A percentile compares a stretch with the other conserved stretches of the same genome.
Conservation (phyloP, 495 filamentous ascomycete genomes). For the Penicillium dipodomyicola region DNA sequence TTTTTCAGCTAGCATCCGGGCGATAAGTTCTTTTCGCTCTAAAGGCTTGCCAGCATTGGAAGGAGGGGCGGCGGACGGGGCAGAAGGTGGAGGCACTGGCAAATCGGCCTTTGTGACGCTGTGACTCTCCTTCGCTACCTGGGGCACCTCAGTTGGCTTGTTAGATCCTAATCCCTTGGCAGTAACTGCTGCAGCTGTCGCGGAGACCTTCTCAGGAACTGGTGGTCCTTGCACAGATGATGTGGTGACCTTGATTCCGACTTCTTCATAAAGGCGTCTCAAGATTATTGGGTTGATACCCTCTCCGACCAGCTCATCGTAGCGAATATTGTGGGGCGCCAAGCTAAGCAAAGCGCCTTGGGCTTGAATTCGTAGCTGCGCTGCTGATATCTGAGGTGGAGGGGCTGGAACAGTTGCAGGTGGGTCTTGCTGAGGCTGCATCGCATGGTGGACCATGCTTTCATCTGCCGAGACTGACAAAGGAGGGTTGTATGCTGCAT, state of each 20-base stretch:
- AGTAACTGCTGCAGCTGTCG: background rate
- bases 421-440: conserved; percentile 16
- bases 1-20: conserved; percentile 65
- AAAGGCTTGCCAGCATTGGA: conserved; percentile 47
- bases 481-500: conserved; percentile 44
- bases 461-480: conserved; percentile 29
- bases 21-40: conserved; percentile 75
- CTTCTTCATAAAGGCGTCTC: conserved; percentile 60
- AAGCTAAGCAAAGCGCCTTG: conserved; percentile 66
- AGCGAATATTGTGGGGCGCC: conserved; percentile 62
- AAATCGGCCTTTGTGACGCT: conserved; percentile 7
- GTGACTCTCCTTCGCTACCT: conserved; percentile 1
- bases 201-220: background rate
- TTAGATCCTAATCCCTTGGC: background rate
- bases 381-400: conserved; percentile 21
- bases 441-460: conserved; percentile 16
- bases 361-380: conserved; percentile 63
- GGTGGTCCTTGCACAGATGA: conserved; percentile 4
- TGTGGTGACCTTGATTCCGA: conserved; percentile 50
- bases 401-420: background rate
- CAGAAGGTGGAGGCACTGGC: conserved; percentile 9
- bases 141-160: background rate
- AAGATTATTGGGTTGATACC: conserved; percentile 65
- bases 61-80: conserved; percentile 7
- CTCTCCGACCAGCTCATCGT: conserved; percentile 65